Evolutionary conservation across 176 grass and related monocot genomes (phyloP).

Genomic region (Aegilops speltoides): DNA sequence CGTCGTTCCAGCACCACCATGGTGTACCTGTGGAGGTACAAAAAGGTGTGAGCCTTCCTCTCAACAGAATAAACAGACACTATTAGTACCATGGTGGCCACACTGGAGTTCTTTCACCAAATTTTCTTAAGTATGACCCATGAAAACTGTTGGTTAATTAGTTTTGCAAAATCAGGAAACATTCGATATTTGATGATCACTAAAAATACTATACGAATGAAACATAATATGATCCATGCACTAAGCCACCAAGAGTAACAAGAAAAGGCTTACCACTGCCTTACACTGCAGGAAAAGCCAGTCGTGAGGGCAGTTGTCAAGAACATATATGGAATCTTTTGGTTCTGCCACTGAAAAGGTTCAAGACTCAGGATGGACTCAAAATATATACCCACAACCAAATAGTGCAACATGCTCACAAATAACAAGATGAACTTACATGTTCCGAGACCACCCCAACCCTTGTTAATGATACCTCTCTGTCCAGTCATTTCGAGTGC

Average conservation of each 20-base stretch:
- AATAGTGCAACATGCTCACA: slow-evolving; percentile 19
- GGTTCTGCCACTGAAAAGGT: slow-evolving; percentile 66
- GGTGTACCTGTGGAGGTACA: slow-evolving; percentile 69
- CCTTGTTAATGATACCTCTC: slow-evolving; percentile 97
- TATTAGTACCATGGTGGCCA: not conserved
- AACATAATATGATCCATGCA: not conserved
- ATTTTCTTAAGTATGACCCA: not conserved
- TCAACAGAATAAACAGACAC: not conserved
- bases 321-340: slow-evolving; percentile 81
- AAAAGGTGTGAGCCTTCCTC: not conserved
- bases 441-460: slow-evolving; percentile 94
- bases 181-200: not conserved
- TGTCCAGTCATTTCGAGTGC: slow-evolving; percentile 80
- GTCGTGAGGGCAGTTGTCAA: slow-evolving; percentile 95
- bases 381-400: slow-evolving; percentile 23
- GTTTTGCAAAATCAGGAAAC: not conserved
- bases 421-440: slow-evolving; percentile 53
- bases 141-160: not conserved
- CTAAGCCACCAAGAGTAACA: slow-evolving; percentile 2
- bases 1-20: slow-evolving; percentile 98
- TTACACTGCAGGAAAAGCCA: slow-evolving; percentile 98
- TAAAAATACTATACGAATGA: not conserved
- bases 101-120: not conserved
- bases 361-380: slow-evolving; percentile 9
- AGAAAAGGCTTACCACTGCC: slow-evolving; percentile 65